Base-by-base conservation (phyloP, 805 yeast genomes). In the Naumovozyma baii region DNA sequence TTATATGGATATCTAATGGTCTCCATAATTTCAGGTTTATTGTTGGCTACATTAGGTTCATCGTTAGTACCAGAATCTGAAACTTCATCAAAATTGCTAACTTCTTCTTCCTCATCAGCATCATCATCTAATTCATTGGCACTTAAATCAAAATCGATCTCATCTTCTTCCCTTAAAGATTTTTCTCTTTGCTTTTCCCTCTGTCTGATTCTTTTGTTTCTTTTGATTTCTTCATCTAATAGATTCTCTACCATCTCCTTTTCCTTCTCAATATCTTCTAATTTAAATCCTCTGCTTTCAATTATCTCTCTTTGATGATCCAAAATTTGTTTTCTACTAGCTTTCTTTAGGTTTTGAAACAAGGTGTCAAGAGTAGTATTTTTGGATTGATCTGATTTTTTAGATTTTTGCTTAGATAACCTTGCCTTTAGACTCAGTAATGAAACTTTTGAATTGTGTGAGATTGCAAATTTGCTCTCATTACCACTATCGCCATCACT, bases 151-250 rank as follows among this genome's bases (percentile, higher is more conserved):
- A 44, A 45, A 29, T 29, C 31, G 13, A 14, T 5, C 10, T 42
- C 43, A 18, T 32, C 42, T 8, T 44, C 45, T 10, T 44, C 48
- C 34, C 49, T 57, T n/a, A 44, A 38, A 62, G 67, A 51, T 45
- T 63, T 33, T 14, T 53, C 56, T 16, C 38, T 44, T 18, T 48
- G 52, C 55, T 69, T 52, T 44, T 71, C 75, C 40, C 62, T 57
- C 45, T 62, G 64, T 34, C 75, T 64, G 22, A 73, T 64, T 15
- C 64, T 63, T 37, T 66, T 55, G 13, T 63, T 72, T 46, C 78
- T 64, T 41, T 68, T 69, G 44, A 73, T 67, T 50, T 73, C 78
- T 41, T 72, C 64, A 46, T 73, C 74, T 47, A 76, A 59, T 44
- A 60, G 51, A 32, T 52, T 47, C 26, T 54, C 61, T 1, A 51